Evolutionary conservation across 768 basidiomycete species (phyloP), one percentile per base, ranked within the genome.

Genomic region (Rhizopogon vesiculosus): DNA sequence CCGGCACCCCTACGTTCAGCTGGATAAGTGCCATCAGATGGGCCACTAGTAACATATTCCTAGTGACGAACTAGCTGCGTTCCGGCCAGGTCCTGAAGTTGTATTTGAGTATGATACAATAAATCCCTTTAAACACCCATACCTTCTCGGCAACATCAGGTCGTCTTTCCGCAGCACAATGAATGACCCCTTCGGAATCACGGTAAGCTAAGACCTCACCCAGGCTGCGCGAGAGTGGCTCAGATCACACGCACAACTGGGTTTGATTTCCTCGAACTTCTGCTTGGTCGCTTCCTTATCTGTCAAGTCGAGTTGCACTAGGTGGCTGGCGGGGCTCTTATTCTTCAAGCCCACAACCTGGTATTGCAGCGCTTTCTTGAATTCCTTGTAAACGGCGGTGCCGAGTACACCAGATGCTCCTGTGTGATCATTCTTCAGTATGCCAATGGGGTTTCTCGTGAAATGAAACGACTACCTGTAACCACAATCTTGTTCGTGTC

Each of bases 341-440:
- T 86, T 77, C 3, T 89, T 86, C n/a, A 95, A 79, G 1, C 86
- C 86, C 51, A 87, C 72, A 43, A 88, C 81, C 60, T 79, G 72
- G 54, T 72, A 64, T 18, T 57, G 56, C 9, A 64, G 65, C 6
- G 71, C 59, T 10, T 63, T 62, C 39, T 76, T 74, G 76, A 94
- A 93, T 2, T 87, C 84, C 25, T 75, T 66, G 66, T 80, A 81
- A 8, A 96, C 82, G 1, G 91, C 91, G 7, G 87, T 76, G 9
- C 96, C 96, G 10, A 98, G 82, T 8, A 98, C 81, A 29, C 96
- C 96, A 38, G 93, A 95, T 54, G 94, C 94, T 59, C 94, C 94
- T 94, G 13, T 45, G 54, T 28, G 31, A 58, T 42, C 16, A 42
- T 16, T 44, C 46, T 40, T 52, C 45, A 13, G 54, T 43, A 42